Percentiles rank a stretch among this genome's conserved stretches.
Conservation (phyloP, 106 monocot genomes). For the Amphibolis antarctica region DNA sequence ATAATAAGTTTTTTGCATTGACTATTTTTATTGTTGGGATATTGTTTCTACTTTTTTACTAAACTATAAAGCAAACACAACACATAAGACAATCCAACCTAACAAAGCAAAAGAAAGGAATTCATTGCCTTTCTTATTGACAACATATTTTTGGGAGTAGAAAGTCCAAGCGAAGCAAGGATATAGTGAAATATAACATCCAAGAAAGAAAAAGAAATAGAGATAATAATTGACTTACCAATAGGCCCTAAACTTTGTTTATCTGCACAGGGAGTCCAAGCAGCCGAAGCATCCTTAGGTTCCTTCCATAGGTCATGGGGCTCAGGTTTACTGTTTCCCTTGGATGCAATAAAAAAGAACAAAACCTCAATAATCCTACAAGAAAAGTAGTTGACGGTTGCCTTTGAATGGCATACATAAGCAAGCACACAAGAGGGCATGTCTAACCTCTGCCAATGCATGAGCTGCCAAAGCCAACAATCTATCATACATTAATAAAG, state of each 20-base stretch:
- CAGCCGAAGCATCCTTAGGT: conserved; percentile 31
- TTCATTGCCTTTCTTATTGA: too few relatives aligned
- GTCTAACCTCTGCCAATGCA: conserved; percentile 84
- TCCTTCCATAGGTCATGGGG: conserved; percentile 73
- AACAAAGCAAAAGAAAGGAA: too few relatives aligned
- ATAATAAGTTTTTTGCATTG: too few relatives aligned
- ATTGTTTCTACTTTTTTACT: too few relatives aligned
- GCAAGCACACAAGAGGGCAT: background rate
- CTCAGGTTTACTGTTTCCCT: conserved; percentile 52
- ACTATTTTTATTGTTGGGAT: too few relatives aligned
- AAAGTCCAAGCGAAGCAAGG: too few relatives aligned
- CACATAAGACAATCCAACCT: too few relatives aligned
- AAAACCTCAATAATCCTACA: background rate
- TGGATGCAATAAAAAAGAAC: conserved; percentile 7
- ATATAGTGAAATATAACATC: background rate
- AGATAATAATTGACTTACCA: conserved; percentile 27
- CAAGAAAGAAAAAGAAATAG: background rate
- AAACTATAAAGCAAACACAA: too few relatives aligned
- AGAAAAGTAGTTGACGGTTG: background rate
- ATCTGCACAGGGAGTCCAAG: conserved; percentile 82
- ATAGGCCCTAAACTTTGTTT: conserved; percentile 28
- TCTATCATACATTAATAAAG: conserved; percentile 37
- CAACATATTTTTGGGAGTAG: too few relatives aligned
- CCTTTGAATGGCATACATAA: background rate
- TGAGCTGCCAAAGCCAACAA: conserved; percentile 78